Base-by-base conservation (phyloP, 192 early-diverging fungal genomes). In the Diversispora eburnea region DNA sequence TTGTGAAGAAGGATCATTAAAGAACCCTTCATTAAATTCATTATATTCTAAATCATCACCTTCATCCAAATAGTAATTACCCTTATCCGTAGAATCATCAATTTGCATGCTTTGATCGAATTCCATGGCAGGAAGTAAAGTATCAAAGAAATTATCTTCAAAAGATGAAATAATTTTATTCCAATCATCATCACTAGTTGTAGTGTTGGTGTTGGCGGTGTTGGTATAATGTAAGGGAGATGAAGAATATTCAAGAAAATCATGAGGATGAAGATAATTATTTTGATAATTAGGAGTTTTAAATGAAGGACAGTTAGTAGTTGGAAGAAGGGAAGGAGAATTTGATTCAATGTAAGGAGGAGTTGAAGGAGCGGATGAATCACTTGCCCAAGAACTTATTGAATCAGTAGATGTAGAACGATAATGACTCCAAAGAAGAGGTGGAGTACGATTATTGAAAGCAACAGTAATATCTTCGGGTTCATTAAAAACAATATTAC, bases 371-470 rank as follows among this genome's bases (percentile, higher is more conserved):
- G 58, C 5, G 3, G 70, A 70, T 42, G 51, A 59, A 49, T 59
- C 22, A 19, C 70, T 72, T 15, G 59, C 39, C 41, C 42, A 60
- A 19, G 57, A 46, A 39, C 46, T 3, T 15, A 22, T 33, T 39
- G 70, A 72, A 57, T 61, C 70, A 39, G 20, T 19, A 57, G 69
- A 70, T 20, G 33, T 19, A 22, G 69, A 57, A 43, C 69, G 52
- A n/a, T 45, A 72, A 72, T 72, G 70, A 51, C 70, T 45, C 57
- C 57, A 72, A 51, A 61, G 10, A 39, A 46, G 25, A 43, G 67
- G 9, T 3, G 46, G 3, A 42, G 7, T 39, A 54, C 46, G n/a
- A 49, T 9, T 49, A 25, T 67, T 43, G 49, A 46, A 20, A 19
- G 42, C 8, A 56, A 43, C 5, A 51, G 12, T 5, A 41, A 3